phyloP scores from a whole-genome alignment of 164 flowering plant genomes.

The Piper longum region DNA sequence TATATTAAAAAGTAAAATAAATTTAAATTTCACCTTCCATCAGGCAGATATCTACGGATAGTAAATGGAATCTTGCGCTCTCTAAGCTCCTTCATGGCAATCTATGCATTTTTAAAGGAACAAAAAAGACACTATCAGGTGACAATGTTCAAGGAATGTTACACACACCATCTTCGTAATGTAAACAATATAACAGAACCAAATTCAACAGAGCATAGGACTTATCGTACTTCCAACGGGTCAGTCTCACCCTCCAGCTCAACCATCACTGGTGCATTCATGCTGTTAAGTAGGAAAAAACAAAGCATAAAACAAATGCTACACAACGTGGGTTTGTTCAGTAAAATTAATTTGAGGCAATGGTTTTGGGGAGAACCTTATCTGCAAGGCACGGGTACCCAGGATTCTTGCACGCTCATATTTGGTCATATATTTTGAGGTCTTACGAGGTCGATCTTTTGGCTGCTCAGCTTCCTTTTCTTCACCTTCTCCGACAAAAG shows the following conservation, averaged over 20 bases:
- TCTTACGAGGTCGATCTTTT: constrained; percentile 29
- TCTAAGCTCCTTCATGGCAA: constrained; percentile 94
- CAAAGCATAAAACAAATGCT: not conserved
- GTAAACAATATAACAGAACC: too few species aligned
- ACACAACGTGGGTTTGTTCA: not conserved
- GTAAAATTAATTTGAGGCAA: not conserved
- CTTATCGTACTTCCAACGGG: constrained; percentile 38
- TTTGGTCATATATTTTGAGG: constrained; percentile 53
- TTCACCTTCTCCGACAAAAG: constrained; percentile 23
- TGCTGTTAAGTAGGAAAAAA: constrained; percentile 18
- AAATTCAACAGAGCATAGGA: too few species aligned
- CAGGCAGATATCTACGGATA: constrained; percentile 79
- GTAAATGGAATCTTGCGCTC: constrained; percentile 86
- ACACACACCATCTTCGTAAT: too few species aligned
- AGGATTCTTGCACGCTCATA: constrained; percentile 55
- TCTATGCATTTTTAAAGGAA: constrained; percentile 17
- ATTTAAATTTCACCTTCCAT: constrained; percentile 56
- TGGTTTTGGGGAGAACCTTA: constrained; percentile 21
- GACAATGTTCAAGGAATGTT: not conserved
- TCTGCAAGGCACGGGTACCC: constrained; percentile 57
- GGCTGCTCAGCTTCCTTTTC: constrained; percentile 26
- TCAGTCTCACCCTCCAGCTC: constrained; percentile 67
- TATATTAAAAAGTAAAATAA: not conserved
- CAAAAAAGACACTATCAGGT: not conserved
- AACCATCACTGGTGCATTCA: constrained; percentile 74